These are phyloP conservation scores for Pestalotiopsis fici DNA, from an alignment of 2,329 filamentous ascomycete species.

Conservation along the genomic window DNA sequence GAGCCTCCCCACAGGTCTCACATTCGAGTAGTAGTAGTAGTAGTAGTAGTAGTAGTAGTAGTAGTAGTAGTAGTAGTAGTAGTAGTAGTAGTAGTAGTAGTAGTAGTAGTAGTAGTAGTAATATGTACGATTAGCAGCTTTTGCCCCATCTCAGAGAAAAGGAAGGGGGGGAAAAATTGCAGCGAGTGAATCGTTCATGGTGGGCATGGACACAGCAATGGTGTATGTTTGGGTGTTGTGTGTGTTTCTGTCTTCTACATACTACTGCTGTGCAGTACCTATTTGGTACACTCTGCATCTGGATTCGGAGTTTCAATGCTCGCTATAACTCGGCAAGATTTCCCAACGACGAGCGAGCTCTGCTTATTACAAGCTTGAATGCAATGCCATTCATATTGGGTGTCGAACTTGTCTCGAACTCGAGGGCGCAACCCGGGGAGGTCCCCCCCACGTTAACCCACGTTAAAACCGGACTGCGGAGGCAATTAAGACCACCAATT, in stretches of 20 bases:
- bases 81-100: background rate
- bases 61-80: background rate
- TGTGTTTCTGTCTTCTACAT: background rate
- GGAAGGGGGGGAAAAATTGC: background rate
- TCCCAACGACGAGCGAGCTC: too few relatives aligned
- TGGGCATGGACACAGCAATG: background rate
- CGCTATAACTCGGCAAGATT: too few relatives aligned
- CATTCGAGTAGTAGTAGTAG: background rate
- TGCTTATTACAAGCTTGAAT: too few relatives aligned
- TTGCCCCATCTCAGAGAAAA: too few relatives aligned
- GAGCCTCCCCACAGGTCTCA: background rate
- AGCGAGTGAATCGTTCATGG: background rate
- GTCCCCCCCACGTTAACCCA: background rate
- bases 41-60: background rate
- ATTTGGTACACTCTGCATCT: too few relatives aligned
- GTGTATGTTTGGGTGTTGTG: background rate
- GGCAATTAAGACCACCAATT: constrained; percentile 8
- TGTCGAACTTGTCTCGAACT: background rate
- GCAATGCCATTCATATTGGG: background rate
- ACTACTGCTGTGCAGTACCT: too few relatives aligned
- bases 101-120: background rate
- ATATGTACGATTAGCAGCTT: background rate
- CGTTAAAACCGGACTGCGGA: constrained; percentile 9
- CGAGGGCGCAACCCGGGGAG: background rate
- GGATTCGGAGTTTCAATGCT: too few relatives aligned